These are phyloP conservation scores for Trichoderma virens DNA, from an alignment of 495 filamentous ascomycete species.

Conservation along the genomic window DNA sequence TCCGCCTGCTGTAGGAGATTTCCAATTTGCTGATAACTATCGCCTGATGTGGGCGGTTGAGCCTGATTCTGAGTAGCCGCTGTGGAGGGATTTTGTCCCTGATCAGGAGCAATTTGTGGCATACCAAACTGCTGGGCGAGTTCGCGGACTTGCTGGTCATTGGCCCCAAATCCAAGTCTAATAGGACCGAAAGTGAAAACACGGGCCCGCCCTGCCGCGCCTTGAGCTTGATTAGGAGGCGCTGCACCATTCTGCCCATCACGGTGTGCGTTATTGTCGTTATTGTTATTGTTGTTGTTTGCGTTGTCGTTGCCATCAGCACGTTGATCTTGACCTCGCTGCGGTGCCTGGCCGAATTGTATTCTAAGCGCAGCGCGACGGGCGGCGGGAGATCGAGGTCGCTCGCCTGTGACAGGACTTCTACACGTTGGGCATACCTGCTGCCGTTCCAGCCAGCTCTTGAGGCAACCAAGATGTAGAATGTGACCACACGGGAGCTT, in stretches of 20 bases:
- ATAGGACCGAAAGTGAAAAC: conserved; percentile 58
- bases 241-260: conserved; percentile 18
- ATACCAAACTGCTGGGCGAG: conserved; percentile 35
- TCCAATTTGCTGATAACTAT: conserved; percentile 56
- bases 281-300: not conserved
- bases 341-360: conserved; percentile 8
- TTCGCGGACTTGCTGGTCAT: conserved; percentile 36
- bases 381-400: not conserved
- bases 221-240: conserved; percentile 47
- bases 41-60: conserved; percentile 18
- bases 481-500: conserved; percentile 96
- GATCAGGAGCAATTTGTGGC: conserved; percentile 17
- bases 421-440: conserved; percentile 96
- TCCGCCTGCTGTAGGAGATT: conserved; percentile 58
- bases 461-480: conserved; percentile 85
- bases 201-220: conserved; percentile 43
- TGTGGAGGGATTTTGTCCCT: conserved; percentile 14
- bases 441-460: conserved; percentile 96
- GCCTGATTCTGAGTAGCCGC: conserved; percentile 14
- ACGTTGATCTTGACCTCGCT: conserved; percentile 7
- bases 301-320: not conserved
- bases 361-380: conserved; percentile 6
- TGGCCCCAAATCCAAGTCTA: conserved; percentile 39
- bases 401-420: conserved; percentile 52
- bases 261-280: not conserved